phyloP scores from a whole-genome alignment of 1,139 yeast genomes.

The Eremothecium sinecaudum region DNA sequence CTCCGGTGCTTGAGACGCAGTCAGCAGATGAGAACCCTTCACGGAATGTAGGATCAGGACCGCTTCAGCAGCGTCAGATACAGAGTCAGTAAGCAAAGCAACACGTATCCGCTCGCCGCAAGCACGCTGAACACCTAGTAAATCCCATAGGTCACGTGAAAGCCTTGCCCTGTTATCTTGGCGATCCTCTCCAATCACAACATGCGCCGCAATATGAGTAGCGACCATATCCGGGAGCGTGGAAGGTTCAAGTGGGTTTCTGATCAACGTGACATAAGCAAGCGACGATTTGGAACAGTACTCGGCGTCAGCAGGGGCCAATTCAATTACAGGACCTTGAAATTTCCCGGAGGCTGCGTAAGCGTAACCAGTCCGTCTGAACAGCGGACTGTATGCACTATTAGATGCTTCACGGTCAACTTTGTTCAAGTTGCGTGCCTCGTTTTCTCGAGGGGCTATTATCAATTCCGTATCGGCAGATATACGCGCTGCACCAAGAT shows the following conservation, averaged over 20 bases:
- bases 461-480: constrained; percentile 71
- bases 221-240: constrained; percentile 18
- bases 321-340: too few relatives aligned
- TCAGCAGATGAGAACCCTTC: too few relatives aligned
- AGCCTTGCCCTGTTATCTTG: constrained; percentile 46
- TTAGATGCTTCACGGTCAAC: too few relatives aligned
- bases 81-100: too few relatives aligned
- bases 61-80: too few relatives aligned
- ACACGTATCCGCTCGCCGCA: constrained; percentile 16
- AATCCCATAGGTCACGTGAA: constrained; percentile 47
- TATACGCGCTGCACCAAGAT: constrained; percentile 43
- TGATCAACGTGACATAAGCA: constrained; percentile 52
- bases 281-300: too few relatives aligned
- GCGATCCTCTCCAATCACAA: constrained; percentile 35
- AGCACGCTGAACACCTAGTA: constrained; percentile 38
- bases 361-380: too few relatives aligned
- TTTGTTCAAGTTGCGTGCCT: constrained; percentile 31
- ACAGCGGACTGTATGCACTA: too few relatives aligned
- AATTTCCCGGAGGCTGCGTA: too few relatives aligned
- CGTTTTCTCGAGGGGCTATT: constrained; percentile 66
- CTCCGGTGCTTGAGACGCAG: too few relatives aligned
- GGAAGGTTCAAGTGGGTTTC: constrained; percentile 38
- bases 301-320: too few relatives aligned
- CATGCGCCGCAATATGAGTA: constrained; percentile 44
- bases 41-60: too few relatives aligned